Evolutionary conservation across 2,329 filamentous ascomycete species (phyloP), one percentile per base, ranked within the genome.

Genomic region (Boeremia exigua): DNA sequence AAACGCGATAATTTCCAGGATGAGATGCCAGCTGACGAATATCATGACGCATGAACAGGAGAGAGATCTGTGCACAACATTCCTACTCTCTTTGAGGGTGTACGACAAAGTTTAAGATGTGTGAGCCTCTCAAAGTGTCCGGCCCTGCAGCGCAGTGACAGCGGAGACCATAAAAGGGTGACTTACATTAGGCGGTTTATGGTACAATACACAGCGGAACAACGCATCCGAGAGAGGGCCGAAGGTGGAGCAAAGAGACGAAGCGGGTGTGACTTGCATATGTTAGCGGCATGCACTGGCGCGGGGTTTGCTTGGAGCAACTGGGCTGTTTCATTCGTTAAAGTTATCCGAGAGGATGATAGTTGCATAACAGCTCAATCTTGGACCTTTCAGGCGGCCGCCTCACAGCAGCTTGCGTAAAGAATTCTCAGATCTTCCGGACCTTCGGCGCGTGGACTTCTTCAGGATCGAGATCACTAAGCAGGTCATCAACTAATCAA

Each of bases 191-290:
- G 69, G 58, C 60, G 58, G 63, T 60, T 66, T 56, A 63, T 60
- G 15, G 12, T 50, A 50, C 27, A 9, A 38, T 56, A 51, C 53
- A 51, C 30, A 14, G 43, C 53, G 42, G 47, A 32, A 47, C 33
- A 37, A 42, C 32, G 47, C 43, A 36, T 43, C 53, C 47, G 53
- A 56, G 47, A 43, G 47, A 63, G 54, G 62, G 60, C 65, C 65
- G 62, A 65, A 62, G 60, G 63, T 62, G 65, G 65, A 64, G 57
- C 40, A 56, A 28, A 54, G 49, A 56, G 58, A 66, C 53, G 53
- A 56, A 56, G 53, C 53, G 48, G 61, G 63, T 69, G 69, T 74
- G 71, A 72, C 71, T 72, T 74, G 71, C 71, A 74, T 67, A 65
- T 60, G 56, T 63, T 73, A 72, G 70, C 66, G 66, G 60, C 62